These are phyloP conservation scores for Tolypocladium nubicola DNA, from an alignment of 2,329 filamentous ascomycete genomes.

Conservation along the genomic window DNA sequence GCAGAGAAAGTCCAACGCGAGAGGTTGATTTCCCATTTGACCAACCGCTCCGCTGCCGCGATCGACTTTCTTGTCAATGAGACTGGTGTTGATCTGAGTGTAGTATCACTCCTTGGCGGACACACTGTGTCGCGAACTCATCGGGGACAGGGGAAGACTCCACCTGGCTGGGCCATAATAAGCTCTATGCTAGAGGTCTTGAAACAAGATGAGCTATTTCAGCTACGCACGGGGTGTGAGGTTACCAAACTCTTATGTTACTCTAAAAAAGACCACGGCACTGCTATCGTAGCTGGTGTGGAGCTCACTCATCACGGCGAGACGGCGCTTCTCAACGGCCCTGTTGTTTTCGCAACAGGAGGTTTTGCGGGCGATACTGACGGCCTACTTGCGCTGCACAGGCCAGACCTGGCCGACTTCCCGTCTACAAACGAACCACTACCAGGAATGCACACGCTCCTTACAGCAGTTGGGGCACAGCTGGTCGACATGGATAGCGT, in stretches of 20 bases:
- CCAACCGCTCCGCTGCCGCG: not conserved
- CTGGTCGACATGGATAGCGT: not conserved
- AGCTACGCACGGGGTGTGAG: not conserved
- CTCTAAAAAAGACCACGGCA: not conserved
- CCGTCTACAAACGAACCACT: not conserved
- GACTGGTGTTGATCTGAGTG: not conserved
- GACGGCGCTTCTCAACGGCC: not conserved
- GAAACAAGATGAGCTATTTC: not conserved
- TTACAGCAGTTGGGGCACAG: not conserved
- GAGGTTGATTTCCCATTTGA: not conserved
- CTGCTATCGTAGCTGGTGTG: not conserved
- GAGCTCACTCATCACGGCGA: not conserved
- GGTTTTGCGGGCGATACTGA: not conserved
- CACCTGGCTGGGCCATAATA: not conserved
- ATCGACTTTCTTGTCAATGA: not conserved
- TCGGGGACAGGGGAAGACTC: not conserved
- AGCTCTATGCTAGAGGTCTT: not conserved
- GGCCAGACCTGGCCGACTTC: not conserved
- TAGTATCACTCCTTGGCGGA: not conserved
- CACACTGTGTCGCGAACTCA: not conserved
- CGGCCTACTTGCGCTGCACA: not conserved
- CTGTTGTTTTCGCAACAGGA: not conserved
- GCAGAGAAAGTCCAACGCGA: not conserved
- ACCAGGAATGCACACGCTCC: not conserved
- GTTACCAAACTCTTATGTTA: not conserved